Conservation (phyloP, 2,329 filamentous ascomycete genomes). For the Exserohilum rostratum region DNA sequence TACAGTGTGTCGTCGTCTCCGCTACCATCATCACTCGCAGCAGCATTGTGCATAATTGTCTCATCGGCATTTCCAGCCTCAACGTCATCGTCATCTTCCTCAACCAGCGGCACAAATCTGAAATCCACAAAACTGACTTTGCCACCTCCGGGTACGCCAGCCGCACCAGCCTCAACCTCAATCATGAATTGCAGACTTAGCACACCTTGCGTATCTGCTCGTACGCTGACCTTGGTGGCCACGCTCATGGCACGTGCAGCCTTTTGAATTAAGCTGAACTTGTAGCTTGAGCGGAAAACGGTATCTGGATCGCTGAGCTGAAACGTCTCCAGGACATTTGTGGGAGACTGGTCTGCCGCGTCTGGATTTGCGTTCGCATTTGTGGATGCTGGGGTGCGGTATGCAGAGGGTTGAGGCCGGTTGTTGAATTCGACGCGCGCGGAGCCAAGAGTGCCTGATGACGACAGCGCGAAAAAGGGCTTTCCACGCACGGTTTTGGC, state of each 20-base stretch:
- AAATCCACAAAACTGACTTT: slow-evolving; percentile 79
- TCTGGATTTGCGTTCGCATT: slow-evolving; percentile 16
- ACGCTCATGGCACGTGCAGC: slow-evolving; percentile 91
- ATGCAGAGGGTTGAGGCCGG: slow-evolving; percentile 32
- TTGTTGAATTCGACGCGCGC: slow-evolving; percentile 66
- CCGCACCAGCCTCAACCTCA: slow-evolving; percentile 66
- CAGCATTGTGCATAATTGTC: slow-evolving; percentile 23
- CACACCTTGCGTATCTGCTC: slow-evolving; percentile 87
- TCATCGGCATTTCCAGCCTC: slow-evolving; percentile 24
- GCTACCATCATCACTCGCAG: slow-evolving; percentile 2
- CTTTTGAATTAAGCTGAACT: slow-evolving; percentile 83
- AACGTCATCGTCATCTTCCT: slow-evolving; percentile 54
- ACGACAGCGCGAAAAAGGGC: slow-evolving; percentile 78
- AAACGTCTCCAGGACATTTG: slow-evolving; percentile 73
- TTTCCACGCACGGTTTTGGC: slow-evolving; percentile 35
- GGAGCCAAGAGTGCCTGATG: slow-evolving; percentile 64
- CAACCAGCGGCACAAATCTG: slow-evolving; percentile 74
- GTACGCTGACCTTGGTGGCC: slow-evolving; percentile 88
- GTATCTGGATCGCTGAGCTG: slow-evolving; percentile 55
- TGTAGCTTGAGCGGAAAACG: slow-evolving; percentile 68
- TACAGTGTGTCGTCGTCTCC: background rate
- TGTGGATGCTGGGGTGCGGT: slow-evolving; percentile 19
- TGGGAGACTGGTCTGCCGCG: slow-evolving; percentile 4
- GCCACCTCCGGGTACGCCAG: slow-evolving; percentile 49
- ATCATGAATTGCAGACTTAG: slow-evolving; percentile 97